Conservation (phyloP, 192 early-diverging fungal genomes). For the Linnemannia elongata region DNA sequence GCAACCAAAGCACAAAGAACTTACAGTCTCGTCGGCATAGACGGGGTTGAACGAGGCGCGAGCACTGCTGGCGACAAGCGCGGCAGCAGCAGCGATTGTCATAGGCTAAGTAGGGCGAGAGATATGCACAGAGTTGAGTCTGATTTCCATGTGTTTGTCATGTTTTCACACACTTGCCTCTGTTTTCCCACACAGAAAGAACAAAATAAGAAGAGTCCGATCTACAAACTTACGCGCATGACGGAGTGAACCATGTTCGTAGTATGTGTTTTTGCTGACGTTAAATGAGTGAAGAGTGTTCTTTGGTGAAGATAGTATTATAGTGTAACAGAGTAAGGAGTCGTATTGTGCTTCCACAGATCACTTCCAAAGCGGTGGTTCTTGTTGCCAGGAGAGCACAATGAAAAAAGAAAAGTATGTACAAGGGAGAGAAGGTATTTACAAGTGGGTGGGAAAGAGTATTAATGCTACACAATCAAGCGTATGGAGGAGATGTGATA, state of each 20-base stretch:
- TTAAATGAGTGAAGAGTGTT: not conserved
- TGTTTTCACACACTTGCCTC: not conserved
- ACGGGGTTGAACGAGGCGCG: not conserved
- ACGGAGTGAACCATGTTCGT: not conserved
- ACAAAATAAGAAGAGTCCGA: not conserved
- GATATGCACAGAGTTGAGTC: not conserved
- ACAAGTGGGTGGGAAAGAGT: not conserved
- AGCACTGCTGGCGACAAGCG: not conserved
- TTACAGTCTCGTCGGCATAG: conserved; percentile 15
- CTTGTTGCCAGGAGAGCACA: not conserved
- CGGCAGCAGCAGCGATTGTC: conserved; percentile 11
- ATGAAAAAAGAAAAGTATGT: not conserved
- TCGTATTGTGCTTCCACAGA: not conserved
- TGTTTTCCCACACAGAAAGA: not conserved
- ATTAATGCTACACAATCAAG: conserved; percentile 7
- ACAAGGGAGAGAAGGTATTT: not conserved
- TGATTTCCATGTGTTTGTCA: not conserved
- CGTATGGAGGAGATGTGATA: not conserved
- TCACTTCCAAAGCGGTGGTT: not conserved
- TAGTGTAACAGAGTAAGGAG: not conserved
- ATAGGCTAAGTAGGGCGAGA: not conserved
- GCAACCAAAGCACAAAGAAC: not conserved
- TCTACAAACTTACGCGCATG: not conserved
- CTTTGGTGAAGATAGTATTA: too few species aligned
- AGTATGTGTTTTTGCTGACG: not conserved